A percentile compares a stretch with the other conserved stretches of the same genome.
phyloP scores from a whole-genome alignment of 2,329 filamentous ascomycete genomes.

The Calonectria hawksworthii region DNA sequence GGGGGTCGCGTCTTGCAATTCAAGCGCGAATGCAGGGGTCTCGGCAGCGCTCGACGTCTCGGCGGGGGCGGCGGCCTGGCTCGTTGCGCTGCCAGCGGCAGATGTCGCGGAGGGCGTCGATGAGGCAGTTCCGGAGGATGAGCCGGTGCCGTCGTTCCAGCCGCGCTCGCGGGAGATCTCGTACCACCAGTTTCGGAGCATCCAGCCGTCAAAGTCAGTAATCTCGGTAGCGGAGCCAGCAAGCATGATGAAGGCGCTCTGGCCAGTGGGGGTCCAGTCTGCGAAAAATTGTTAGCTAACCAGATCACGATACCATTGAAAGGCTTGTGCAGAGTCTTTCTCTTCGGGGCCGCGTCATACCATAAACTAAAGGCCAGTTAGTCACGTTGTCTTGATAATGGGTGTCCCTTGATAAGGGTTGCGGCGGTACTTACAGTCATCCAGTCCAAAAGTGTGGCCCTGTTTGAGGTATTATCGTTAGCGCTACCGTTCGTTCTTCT shows the following conservation, averaged over 20 bases:
- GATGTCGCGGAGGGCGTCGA: neutral
- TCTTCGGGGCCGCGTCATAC: constrained; percentile 13
- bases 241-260: constrained; percentile 60
- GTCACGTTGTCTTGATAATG: neutral
- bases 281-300: constrained; percentile 35
- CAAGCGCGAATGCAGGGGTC: neutral
- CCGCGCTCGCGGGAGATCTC: constrained; percentile 46
- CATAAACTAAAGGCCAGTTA: constrained; percentile 32
- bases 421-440: constrained; percentile 48
- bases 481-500: too few species aligned
- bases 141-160: constrained; percentile 30
- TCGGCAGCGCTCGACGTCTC: neutral
- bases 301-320: neutral
- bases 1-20: neutral
- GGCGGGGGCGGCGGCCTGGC: neutral
- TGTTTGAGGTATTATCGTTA: neutral
- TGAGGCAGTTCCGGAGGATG: neutral
- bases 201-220: constrained; percentile 64
- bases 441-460: constrained; percentile 58
- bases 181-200: constrained; percentile 62
- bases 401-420: too few species aligned
- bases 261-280: constrained; percentile 59
- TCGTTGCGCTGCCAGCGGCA: neutral
- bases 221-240: constrained; percentile 57
- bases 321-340: neutral